A percentile compares a stretch with the other conserved stretches of the same genome.
Evolutionary conservation across 495 filamentous ascomycete genomes (phyloP).

Genomic region (Penicillium bovifimosum): DNA sequence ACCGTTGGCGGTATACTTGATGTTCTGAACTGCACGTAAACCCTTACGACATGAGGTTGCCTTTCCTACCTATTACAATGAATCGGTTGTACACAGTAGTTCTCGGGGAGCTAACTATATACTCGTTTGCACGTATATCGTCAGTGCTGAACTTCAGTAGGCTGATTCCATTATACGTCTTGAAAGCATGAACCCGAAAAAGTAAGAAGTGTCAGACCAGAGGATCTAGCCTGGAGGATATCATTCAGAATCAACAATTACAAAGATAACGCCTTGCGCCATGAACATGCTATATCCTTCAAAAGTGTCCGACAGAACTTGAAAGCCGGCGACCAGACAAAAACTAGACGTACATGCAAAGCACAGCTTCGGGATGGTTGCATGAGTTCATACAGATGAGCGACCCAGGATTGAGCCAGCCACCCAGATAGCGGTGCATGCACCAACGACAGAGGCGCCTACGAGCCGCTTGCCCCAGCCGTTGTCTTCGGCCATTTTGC

Average conservation of each 20-base stretch:
- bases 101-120: too few relatives aligned
- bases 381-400: conserved; percentile 16
- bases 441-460: conserved; percentile 58
- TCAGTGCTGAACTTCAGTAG: not conserved
- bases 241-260: not conserved
- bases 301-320: not conserved
- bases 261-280: not conserved
- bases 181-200: not conserved
- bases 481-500: conserved; percentile 58
- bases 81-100: too few relatives aligned
- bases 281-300: not conserved
- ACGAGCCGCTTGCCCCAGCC: conserved; percentile 66
- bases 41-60: too few relatives aligned
- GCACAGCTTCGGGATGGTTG: not conserved
- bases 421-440: conserved; percentile 63
- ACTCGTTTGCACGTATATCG: too few relatives aligned
- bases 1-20: conserved; percentile 21
- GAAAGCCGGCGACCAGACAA: not conserved
- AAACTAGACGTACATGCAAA: not conserved
- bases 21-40: conserved; percentile 11
- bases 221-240: not conserved
- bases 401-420: conserved; percentile 47
- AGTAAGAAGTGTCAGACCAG: not conserved
- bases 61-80: too few relatives aligned
- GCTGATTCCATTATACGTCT: not conserved